A percentile compares a stretch with the other conserved stretches of the same genome.
Evolutionary conservation across 768 basidiomycete genomes (phyloP).

Genomic region (Pulveroboletus ravenelii): DNA sequence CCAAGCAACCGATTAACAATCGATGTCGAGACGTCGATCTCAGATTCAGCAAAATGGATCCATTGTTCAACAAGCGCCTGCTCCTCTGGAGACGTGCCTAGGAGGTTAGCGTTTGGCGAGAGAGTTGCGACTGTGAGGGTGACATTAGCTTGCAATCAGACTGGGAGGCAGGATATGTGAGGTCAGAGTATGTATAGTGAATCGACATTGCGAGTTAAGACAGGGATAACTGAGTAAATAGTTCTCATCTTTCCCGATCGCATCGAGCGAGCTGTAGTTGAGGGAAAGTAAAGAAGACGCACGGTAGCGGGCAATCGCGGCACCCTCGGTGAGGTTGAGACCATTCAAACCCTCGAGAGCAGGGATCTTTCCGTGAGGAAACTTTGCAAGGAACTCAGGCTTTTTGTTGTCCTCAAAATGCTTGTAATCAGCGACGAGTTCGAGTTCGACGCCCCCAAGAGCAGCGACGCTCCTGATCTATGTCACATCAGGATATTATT

Average conservation of each 20-base stretch:
- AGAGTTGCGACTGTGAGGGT: constrained; percentile 60
- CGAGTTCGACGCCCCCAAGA: constrained; percentile 52
- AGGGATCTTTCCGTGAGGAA: constrained; percentile 81
- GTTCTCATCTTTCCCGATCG: constrained; percentile 24
- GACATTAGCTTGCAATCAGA: constrained; percentile 14
- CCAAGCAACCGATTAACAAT: constrained; percentile 41
- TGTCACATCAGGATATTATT: constrained; percentile 1
- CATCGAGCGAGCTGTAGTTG: constrained; percentile 9
- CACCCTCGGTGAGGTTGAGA: constrained; percentile 71
- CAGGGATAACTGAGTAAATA: constrained; percentile 60
- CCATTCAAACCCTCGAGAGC: constrained; percentile 74
- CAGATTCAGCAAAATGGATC: constrained; percentile 67
- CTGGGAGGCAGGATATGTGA: not conserved
- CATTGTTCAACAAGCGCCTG: constrained; percentile 82
- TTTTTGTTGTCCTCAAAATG: constrained; percentile 66
- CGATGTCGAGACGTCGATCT: constrained; percentile 42
- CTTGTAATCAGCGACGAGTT: constrained; percentile 48
- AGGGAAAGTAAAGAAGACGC: constrained; percentile 37
- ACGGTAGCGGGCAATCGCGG: constrained; percentile 86
- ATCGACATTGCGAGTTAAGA: constrained; percentile 62
- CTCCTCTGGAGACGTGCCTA: constrained; percentile 62
- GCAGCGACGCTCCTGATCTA: constrained; percentile 58
- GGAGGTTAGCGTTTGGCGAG: constrained; percentile 73
- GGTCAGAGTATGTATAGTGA: constrained; percentile 20
- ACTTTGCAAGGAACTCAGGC: constrained; percentile 68